Percentiles rank a stretch among this genome's conserved stretches.
These are phyloP conservation scores for Aspergillus cristatus DNA, from an alignment of 495 filamentous ascomycete species.

Conservation along the genomic window DNA sequence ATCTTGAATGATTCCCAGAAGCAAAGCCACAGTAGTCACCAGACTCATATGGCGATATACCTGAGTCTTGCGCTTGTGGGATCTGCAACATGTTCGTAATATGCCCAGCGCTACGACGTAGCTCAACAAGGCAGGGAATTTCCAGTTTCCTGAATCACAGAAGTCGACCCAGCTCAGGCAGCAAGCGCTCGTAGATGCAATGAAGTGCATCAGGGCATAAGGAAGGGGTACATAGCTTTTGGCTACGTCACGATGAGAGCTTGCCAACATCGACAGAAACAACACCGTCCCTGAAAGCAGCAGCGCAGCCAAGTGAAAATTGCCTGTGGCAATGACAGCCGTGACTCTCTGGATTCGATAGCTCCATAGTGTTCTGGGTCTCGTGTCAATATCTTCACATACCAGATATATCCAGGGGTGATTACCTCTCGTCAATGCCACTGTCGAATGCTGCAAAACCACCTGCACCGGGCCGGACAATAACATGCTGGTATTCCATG, in stretches of 20 bases:
- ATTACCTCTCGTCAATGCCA: constrained; percentile 6
- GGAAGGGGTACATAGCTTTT: constrained; percentile 5
- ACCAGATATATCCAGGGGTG: too few relatives aligned
- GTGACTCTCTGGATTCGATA: constrained; percentile 9
- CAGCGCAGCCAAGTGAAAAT: constrained; percentile 8
- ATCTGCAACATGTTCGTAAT: constrained; percentile 3
- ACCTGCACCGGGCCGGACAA: not conserved
- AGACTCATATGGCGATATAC: constrained; percentile 14
- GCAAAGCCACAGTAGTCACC: constrained; percentile 2
- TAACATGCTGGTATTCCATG: too few relatives aligned
- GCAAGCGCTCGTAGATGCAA: constrained; percentile 7
- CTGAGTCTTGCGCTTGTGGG: not conserved
- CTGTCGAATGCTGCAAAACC: not conserved
- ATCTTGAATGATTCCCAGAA: constrained; percentile 10
- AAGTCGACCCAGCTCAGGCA: constrained; percentile 8
- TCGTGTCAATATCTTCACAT: not conserved
- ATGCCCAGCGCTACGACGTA: constrained; percentile 11
- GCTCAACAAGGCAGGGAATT: constrained; percentile 8
- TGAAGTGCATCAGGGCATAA: constrained; percentile 11
- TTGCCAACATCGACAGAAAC: constrained; percentile 2
- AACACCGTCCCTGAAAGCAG: constrained; percentile 6
- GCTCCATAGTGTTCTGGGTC: constrained; percentile 9
- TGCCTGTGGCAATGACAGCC: constrained; percentile 10
- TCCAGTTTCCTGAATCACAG: constrained; percentile 6
- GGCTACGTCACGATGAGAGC: not conserved